Percentiles rank a stretch among this genome's conserved stretches.
phyloP scores from a whole-genome alignment of 2,329 filamentous ascomycete genomes.

The Periconia digitata region DNA sequence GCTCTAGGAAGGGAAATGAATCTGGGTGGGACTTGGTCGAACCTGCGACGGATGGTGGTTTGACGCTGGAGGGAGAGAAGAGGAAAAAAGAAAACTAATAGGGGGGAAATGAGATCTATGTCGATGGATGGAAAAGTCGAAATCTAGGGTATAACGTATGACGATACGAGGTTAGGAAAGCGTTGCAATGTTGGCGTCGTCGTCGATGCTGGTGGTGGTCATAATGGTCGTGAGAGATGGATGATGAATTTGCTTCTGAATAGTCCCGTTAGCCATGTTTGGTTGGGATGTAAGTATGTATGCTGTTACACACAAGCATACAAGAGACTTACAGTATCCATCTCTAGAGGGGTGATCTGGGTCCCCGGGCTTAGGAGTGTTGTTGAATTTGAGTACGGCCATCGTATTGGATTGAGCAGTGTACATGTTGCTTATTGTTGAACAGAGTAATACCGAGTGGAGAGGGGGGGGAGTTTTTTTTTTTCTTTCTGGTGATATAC shows the following conservation, averaged over 20 bases:
- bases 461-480: too few species aligned
- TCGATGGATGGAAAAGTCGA: slow-evolving; percentile 2
- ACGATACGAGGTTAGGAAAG: slow-evolving; percentile 14
- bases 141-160: slow-evolving; percentile 21
- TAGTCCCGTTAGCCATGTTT: not conserved
- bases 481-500: too few species aligned
- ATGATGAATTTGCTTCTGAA: not conserved
- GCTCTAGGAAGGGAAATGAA: not conserved
- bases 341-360: slow-evolving; percentile 20
- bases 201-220: not conserved
- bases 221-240: not conserved
- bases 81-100: not conserved
- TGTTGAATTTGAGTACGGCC: slow-evolving; percentile 14
- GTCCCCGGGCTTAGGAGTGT: slow-evolving; percentile 13
- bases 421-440: slow-evolving; percentile 18
- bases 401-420: slow-evolving; percentile 1
- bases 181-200: not conserved
- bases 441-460: too few species aligned
- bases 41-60: not conserved
- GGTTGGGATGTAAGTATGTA: not conserved
- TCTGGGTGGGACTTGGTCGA: not conserved
- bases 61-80: not conserved
- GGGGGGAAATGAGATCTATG: too few species aligned
- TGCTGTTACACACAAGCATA: not conserved
- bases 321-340: slow-evolving; percentile 19